These are phyloP conservation scores for Cymbopogon citratus DNA, from an alignment of 176 grass and related monocot species.

Conservation along the genomic window DNA sequence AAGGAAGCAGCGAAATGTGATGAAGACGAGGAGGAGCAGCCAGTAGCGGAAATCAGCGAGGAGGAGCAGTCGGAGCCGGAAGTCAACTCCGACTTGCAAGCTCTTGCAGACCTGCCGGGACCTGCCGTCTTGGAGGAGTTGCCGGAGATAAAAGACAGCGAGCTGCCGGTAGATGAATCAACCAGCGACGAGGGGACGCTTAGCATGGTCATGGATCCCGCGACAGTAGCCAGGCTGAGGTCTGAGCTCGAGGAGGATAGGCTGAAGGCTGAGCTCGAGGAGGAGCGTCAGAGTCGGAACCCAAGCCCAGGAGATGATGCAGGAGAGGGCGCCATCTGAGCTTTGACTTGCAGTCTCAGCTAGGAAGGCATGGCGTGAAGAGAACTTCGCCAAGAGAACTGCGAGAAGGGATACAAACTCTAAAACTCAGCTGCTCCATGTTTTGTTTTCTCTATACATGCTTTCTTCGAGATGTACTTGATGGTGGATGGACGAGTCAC, in stretches of 20 bases:
- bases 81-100: neutral
- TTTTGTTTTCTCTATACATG: no score
- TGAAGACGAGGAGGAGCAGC: neutral
- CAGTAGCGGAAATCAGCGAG: neutral
- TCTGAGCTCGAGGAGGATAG: no score
- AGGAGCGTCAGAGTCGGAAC: neutral
- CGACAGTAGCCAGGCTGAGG: no score
- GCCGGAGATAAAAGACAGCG: neutral
- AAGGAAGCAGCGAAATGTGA: no score
- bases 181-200: no score
- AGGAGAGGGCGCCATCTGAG: neutral
- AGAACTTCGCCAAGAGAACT: neutral
- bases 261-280: neutral
- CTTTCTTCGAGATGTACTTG: no score
- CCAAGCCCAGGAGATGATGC: neutral
- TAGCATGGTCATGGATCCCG: no score
- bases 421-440: no score
- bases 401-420: no score
- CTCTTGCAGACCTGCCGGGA: neutral
- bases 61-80: neutral
- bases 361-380: no score
- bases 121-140: no score
- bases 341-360: neutral
- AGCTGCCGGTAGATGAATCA: neutral
- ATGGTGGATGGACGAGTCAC: no score